These are phyloP conservation scores for Pichia sp. DNA, from an alignment of 1,139 yeast species.

Conservation along the genomic window DNA sequence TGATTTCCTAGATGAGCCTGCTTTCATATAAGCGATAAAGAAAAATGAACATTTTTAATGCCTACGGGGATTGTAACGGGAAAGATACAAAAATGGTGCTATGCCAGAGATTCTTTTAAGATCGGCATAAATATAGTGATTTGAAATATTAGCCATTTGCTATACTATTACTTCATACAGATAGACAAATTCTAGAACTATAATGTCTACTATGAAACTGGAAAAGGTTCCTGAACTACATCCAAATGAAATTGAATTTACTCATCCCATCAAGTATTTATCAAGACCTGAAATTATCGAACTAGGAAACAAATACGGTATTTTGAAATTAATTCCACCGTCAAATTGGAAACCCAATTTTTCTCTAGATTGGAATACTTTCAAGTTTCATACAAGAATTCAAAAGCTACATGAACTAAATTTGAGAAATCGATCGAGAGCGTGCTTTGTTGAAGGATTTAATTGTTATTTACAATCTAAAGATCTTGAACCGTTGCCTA, in stretches of 20 bases:
- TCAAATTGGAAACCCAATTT: constrained; percentile 47
- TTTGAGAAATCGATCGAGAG: constrained; percentile 52
- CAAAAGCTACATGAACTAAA: constrained; percentile 62
- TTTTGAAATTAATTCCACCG: constrained; percentile 64
- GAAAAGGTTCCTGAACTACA: constrained; percentile 8
- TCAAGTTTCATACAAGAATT: constrained; percentile 58
- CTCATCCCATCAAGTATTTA: constrained; percentile 55
- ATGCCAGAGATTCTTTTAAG: not conserved
- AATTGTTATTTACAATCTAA: constrained; percentile 49
- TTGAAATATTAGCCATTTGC: not conserved
- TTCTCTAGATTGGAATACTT: constrained; percentile 42
- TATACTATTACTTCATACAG: not conserved
- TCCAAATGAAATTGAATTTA: constrained; percentile 51
- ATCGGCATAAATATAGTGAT: not conserved
- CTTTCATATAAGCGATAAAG: not conserved
- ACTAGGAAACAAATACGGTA: constrained; percentile 57
- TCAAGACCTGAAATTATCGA: constrained; percentile 43
- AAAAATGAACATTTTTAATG: not conserved
- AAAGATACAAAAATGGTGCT: not conserved
- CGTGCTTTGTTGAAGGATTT: constrained; percentile 54
- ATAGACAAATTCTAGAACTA: not conserved
- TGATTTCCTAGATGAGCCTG: not conserved
- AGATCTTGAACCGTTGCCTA: constrained; percentile 16
- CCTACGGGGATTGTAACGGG: not conserved
- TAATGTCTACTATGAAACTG: not conserved